Conservation (phyloP, 495 filamentous ascomycete species). For the Paragyromitra xinjiangensis region DNA sequence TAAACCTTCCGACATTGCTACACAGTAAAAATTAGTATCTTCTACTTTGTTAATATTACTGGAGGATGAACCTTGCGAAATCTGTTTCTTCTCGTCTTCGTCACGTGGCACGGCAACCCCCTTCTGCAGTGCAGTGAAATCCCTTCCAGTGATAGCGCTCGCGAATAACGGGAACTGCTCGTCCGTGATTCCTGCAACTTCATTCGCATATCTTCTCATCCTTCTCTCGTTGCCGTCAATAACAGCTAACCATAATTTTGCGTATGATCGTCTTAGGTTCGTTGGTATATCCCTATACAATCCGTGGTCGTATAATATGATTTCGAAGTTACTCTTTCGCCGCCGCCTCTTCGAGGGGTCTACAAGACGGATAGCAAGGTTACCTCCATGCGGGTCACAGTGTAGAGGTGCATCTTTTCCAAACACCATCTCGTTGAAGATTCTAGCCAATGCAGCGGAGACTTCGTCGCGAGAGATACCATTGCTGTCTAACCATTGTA, state of each 20-base stretch:
- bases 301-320: constrained; percentile 98
- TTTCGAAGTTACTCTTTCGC: constrained; percentile 83
- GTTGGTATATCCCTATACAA: constrained; percentile 91
- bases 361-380: constrained; percentile 80
- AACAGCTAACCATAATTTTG: constrained; percentile 96
- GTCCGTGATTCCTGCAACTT: constrained; percentile 88
- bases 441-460: constrained; percentile 84
- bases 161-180: constrained; percentile 96
- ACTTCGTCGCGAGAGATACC: constrained; percentile 95
- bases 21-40: constrained; percentile 8
- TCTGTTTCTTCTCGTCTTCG: constrained; percentile 78
- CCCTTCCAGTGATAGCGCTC: constrained; percentile 93
- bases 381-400: constrained; percentile 97
- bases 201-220: constrained; percentile 88
- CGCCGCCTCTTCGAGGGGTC: constrained; percentile 58
- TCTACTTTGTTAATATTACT: not conserved
- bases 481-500: constrained; percentile 83
- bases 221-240: constrained; percentile 81
- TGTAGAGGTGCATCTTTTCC: constrained; percentile 87
- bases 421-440: constrained; percentile 99
- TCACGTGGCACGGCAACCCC: constrained; percentile 70
- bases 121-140: constrained; percentile 76
- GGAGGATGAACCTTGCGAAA: constrained; percentile 66
- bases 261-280: constrained; percentile 82
- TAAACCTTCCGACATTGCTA: constrained; percentile 81